Evolutionary conservation across 345 rosid species (phyloP).

Genomic region (Passiflora organensis): DNA sequence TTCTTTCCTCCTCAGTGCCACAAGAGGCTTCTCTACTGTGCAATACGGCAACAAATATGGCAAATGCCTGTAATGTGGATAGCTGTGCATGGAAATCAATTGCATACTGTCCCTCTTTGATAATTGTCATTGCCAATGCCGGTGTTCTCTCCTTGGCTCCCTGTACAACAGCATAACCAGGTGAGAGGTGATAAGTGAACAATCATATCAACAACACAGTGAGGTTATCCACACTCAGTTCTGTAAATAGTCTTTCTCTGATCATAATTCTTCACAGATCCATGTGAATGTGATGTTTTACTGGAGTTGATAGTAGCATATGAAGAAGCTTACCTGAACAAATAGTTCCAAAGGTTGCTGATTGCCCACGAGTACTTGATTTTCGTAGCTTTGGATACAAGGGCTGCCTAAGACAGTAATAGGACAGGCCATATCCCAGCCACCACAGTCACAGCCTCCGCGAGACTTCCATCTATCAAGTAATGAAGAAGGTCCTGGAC

Average conservation of each 20-base stretch:
- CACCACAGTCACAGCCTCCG: slow-evolving; percentile 97
- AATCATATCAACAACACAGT: too few relatives aligned
- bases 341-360: slow-evolving; percentile 56
- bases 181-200: slow-evolving; percentile 3
- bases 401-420: slow-evolving; percentile 64
- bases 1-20: slow-evolving; percentile 24
- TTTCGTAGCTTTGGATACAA: slow-evolving; percentile 33
- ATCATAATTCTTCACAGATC: too few relatives aligned
- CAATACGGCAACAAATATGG: slow-evolving; percentile 69
- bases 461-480: slow-evolving; percentile 84
- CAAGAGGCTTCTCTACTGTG: slow-evolving; percentile 42
- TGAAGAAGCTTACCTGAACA: slow-evolving; percentile 47
- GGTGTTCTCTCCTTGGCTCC: slow-evolving; percentile 70
- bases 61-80: slow-evolving; percentile 84
- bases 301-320: not conserved
- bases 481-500: slow-evolving; percentile 63
- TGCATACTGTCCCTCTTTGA: slow-evolving; percentile 67
- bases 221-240: too few relatives aligned
- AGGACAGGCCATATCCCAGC: slow-evolving; percentile 98
- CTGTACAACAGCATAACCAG: slow-evolving; percentile 32
- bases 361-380: slow-evolving; percentile 40
- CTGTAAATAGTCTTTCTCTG: too few relatives aligned
- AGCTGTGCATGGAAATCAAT: slow-evolving; percentile 86
- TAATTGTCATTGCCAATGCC: slow-evolving; percentile 50
- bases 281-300: not conserved